phyloP scores from a whole-genome alignment of 352 stramenopile genomes.

The Saprolegnia diclina region DNA sequence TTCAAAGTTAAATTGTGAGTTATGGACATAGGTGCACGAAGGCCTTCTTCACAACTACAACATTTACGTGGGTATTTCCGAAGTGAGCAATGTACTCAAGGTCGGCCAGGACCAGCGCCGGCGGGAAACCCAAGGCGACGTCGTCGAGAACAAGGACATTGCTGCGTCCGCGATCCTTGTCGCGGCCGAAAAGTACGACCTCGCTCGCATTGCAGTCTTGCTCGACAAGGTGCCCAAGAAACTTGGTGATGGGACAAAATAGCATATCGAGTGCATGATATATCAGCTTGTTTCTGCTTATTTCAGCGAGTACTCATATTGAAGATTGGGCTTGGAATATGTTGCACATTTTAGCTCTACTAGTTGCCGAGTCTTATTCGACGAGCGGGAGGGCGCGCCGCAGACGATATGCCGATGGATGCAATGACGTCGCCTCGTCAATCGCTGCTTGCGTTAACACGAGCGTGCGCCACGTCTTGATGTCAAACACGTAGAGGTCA shows the following conservation, averaged over 20 bases:
- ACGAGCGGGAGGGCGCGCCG: too few relatives aligned
- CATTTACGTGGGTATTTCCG: slow-evolving; percentile 64
- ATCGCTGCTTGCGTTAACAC: not conserved
- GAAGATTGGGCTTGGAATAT: too few relatives aligned
- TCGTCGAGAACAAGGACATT: slow-evolving; percentile 40
- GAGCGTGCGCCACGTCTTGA: slow-evolving; percentile 17
- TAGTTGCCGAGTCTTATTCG: too few relatives aligned
- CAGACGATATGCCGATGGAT: too few relatives aligned
- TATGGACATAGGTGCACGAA: slow-evolving; percentile 34
- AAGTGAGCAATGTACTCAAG: slow-evolving; percentile 57
- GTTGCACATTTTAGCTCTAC: too few relatives aligned
- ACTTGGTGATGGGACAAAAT: slow-evolving; percentile 26
- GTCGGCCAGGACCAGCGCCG: slow-evolving; percentile 35
- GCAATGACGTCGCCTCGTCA: not conserved
- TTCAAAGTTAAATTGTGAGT: not conserved
- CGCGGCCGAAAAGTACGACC: slow-evolving; percentile 68
- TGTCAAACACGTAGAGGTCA: slow-evolving; percentile 9
- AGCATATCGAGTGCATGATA: too few relatives aligned
- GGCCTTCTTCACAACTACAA: slow-evolving; percentile 59
- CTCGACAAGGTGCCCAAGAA: slow-evolving; percentile 67
- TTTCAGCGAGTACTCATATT: too few relatives aligned
- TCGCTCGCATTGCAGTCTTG: slow-evolving; percentile 56
- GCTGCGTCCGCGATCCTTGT: slow-evolving; percentile 54
- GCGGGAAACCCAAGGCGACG: slow-evolving; percentile 32
- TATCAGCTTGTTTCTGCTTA: too few relatives aligned